Percentiles rank a stretch among this genome's conserved stretches.
These are phyloP conservation scores for Hygrophorus russula DNA, from an alignment of 768 basidiomycete species.

Conservation along the genomic window DNA sequence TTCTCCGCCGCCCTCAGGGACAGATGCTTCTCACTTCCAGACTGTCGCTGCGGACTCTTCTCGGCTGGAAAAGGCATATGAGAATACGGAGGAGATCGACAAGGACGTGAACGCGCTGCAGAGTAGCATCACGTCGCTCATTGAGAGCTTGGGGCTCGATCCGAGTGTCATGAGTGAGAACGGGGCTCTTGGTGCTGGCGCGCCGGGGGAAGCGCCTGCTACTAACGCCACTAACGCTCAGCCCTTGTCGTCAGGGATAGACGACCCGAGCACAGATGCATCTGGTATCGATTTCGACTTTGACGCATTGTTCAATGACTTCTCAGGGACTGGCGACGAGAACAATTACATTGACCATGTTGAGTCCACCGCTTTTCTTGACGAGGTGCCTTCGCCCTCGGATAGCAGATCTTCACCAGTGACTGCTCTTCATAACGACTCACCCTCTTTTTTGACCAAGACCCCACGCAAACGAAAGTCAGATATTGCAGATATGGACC, in stretches of 20 bases:
- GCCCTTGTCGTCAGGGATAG: conserved; percentile 10
- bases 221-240: neutral
- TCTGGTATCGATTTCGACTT: conserved; percentile 13
- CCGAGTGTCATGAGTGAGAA: conserved; percentile 20
- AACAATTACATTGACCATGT: conserved; percentile 2
- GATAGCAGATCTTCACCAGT: conserved; percentile 5
- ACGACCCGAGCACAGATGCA: conserved; percentile 5
- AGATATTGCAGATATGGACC: conserved; percentile 18
- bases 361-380: conserved; percentile 13
- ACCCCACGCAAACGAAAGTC: conserved; percentile 31
- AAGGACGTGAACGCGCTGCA: conserved; percentile 64
- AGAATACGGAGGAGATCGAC: conserved; percentile 51
- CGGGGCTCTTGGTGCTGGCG: neutral
- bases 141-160: conserved; percentile 61
- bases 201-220: conserved; percentile 1
- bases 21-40: conserved; percentile 19
- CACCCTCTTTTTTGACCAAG: conserved; percentile 1
- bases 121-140: conserved; percentile 56
- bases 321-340: conserved; percentile 6
- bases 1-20: conserved; percentile 17
- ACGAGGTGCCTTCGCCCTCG: conserved; percentile 11
- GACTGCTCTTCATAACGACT: neutral
- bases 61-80: conserved; percentile 44
- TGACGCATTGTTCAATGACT: conserved; percentile 13
- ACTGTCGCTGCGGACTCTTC: conserved; percentile 21